Evolutionary conservation across 2,329 filamentous ascomycete species (phyloP).

Genomic region (Colletotrichum lupini): DNA sequence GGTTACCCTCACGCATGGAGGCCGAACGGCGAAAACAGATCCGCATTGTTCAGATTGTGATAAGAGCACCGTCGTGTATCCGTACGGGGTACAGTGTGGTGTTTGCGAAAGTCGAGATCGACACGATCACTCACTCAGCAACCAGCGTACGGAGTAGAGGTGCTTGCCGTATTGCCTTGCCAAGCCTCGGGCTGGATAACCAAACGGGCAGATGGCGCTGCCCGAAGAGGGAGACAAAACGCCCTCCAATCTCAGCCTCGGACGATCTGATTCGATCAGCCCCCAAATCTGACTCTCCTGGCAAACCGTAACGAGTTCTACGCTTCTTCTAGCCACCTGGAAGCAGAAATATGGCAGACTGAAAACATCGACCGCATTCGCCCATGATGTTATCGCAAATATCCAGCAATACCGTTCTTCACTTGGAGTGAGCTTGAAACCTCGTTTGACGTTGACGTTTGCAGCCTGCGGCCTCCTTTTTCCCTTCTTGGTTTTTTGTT

Average conservation of each 20-base stretch:
- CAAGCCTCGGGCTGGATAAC: constrained; percentile 6
- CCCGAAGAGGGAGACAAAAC: not conserved
- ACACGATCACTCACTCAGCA: constrained; percentile 20
- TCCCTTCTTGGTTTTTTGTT: not conserved
- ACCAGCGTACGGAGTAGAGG: not conserved
- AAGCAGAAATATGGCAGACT: not conserved
- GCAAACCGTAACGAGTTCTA: constrained; percentile 13
- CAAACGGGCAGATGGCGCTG: constrained; percentile 16
- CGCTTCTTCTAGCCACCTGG: not conserved
- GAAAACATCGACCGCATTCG: not conserved
- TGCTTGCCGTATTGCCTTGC: constrained; percentile 19
- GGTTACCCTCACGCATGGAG: not conserved
- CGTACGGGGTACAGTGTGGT: not conserved
- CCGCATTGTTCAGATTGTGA: constrained; percentile 11
- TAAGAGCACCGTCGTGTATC: not conserved
- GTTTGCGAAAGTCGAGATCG: constrained; percentile 13
- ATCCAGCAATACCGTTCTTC: not conserved
- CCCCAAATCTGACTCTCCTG: constrained; percentile 12
- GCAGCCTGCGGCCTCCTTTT: not conserved
- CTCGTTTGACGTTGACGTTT: constrained; percentile 13
- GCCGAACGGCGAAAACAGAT: constrained; percentile 1
- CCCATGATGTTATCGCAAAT: not conserved
- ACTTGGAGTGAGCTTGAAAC: not conserved
- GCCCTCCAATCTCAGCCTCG: constrained; percentile 8
- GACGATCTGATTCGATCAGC: constrained; percentile 10